phyloP scores from a whole-genome alignment of 148 eudicot species.

The Drosera capensis region DNA sequence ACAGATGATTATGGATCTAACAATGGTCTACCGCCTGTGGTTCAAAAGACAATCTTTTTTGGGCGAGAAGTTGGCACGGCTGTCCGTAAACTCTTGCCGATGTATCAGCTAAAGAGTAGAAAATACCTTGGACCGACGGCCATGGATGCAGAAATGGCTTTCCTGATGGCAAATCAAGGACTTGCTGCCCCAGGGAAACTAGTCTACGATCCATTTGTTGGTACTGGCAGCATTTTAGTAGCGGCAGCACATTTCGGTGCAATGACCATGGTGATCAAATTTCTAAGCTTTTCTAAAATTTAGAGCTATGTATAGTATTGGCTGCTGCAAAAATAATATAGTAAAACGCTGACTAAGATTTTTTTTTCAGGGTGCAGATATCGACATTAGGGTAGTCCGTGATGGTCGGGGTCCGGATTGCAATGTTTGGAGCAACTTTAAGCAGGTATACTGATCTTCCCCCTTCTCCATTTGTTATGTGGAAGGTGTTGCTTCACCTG shows the following conservation, averaged over 20 bases:
- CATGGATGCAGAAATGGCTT: slow-evolving; percentile 99
- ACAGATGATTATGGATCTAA: slow-evolving; percentile 61
- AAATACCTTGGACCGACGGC: slow-evolving; percentile 94
- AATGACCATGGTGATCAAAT: slow-evolving; percentile 86
- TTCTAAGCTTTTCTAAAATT: no score
- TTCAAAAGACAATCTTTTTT: slow-evolving; percentile 60
- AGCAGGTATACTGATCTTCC: slow-evolving; percentile 42
- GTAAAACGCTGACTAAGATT: slow-evolving; percentile 24
- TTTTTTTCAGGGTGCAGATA: slow-evolving; percentile 99
- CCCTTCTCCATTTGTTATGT: not conserved
- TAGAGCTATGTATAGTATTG: no score
- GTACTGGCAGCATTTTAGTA: slow-evolving; percentile 88
- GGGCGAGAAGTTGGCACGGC: slow-evolving; percentile 87
- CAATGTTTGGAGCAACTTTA: slow-evolving; percentile 93
- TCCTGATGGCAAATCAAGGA: slow-evolving; percentile 96
- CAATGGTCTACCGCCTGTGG: slow-evolving; percentile 89
- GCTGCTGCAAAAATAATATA: no score
- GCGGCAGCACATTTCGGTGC: slow-evolving; percentile 95
- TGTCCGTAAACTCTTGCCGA: slow-evolving; percentile 80
- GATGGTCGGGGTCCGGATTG: slow-evolving; percentile 84
- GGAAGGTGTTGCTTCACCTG: no score
- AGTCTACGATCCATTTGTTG: slow-evolving; percentile 94
- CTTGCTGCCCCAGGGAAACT: slow-evolving; percentile 77
- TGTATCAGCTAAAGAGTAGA: slow-evolving; percentile 88
- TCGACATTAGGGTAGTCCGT: slow-evolving; percentile 97